Base-by-base conservation (phyloP, 129 eudicot genomes). In the Oenanthe sinensis region DNA sequence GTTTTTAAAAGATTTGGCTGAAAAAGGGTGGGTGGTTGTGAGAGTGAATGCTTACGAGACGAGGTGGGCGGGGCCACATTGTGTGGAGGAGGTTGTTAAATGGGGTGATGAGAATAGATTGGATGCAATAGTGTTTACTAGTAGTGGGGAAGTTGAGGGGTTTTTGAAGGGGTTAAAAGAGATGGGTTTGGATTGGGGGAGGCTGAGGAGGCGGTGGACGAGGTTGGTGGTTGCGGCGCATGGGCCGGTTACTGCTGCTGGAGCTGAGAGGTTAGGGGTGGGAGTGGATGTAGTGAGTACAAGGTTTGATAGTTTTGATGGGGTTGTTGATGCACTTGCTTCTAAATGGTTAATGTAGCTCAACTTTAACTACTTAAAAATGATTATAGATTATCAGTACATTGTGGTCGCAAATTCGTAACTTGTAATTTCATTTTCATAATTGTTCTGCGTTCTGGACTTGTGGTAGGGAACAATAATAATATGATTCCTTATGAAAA, bases 221-320 rank as follows among this genome's bases (percentile, higher is more conserved):
- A 75, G 79, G 83, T 67, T 93, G 87, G 87, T 93, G 76, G 96
- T 82, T 76, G 98, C 97, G 33, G 96, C 91, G 47, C 98, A 93
- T 71, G 98, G 98, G 44, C 98, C 98, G 37, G 97, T 93, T 19
- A 93, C 97, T 75, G 97, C 97, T 37, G 88, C 88, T 45, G 98
- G 98, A 73, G 96, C 93, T 12, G 93, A 91, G 85, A 84, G 87
- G 43, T 81, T 91, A 78, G 93, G 98, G 19, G 96, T 94, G 72
- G 75, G 78, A 8, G 85, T 89, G 42, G 88, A 93, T 85, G 92
- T 93, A 78, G 97, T 91, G 62, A 85, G 98, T 69, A 63, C 81
- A 6, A 83, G 81, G 83, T 94, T 89, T 85, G 88, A 85, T 80
- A 89, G 97, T 70, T 94, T 94, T 79, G 86, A 82, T 13, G 98